Base-by-base conservation (phyloP, 2,329 filamentous ascomycete genomes). In the Epichloe bromicola region DNA sequence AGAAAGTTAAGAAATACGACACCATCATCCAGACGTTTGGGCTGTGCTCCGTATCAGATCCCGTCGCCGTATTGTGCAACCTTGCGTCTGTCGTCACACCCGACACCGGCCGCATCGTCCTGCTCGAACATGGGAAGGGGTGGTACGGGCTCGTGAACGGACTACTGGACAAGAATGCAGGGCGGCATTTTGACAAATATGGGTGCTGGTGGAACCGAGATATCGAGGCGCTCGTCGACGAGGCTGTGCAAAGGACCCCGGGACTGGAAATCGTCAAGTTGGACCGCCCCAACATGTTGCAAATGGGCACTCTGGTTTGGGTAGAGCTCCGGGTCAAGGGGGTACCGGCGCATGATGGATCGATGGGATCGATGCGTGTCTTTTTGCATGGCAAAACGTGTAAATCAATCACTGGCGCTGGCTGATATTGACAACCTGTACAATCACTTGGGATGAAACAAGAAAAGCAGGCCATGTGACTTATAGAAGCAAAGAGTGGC, bases 121-220 rank as follows among this genome's bases (percentile, higher is more conserved):
- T 84, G 46, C 65, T 84, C 8, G 80, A 83, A 64, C 80, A 83
- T 65, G 80, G 80, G 23, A 74, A 76, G 54, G 78, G 76, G 15
- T 70, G 65, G 59, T 80, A 70, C 63, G 68, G 70, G 5, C 66
- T 77, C 49, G 65, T 83, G 36, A 83, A 84, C 60, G 64, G 67
- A 10, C 57, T 77, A 17, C 64, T 84, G 34, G 80, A 84, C 64
- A 68, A 65, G 55, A 72, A 73, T 51, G 80, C 80, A 0, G 64
- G 65, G 15, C 65, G 67, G 20, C 80, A 83, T 59, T 82, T 80
- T 52, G 66, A 69, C 20, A 73, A 75, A 57, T 83, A 78, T 59
- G 80, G 80, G 3, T 84, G 80, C 66, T 83, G 80, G 80, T 83
- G 79, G 79, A 84, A 84, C 65, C 69, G 80, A 49, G 80, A 83